A percentile compares a stretch with the other conserved stretches of the same genome.
Evolutionary conservation across 371 early-diverging fungal genomes (phyloP).

Genomic region (Catenaria anguillulae): DNA sequence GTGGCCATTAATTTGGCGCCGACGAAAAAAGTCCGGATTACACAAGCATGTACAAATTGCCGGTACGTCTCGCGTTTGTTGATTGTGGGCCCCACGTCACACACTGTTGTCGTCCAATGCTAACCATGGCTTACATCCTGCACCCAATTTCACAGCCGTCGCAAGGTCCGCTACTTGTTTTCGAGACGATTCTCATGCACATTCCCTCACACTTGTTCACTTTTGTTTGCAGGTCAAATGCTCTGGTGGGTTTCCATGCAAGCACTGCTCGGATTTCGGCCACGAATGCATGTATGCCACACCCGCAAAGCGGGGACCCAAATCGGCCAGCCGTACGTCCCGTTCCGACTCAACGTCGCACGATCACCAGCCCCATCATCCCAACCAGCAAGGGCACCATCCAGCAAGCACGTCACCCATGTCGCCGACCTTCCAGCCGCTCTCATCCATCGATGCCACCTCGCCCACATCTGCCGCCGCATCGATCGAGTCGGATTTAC

Average conservation of each 20-base stretch:
- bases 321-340: background rate
- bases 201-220: background rate
- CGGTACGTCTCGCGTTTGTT: background rate
- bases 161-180: background rate
- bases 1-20: background rate
- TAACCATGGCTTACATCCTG: too few relatives aligned
- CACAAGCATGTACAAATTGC: background rate
- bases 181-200: too few relatives aligned
- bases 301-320: background rate
- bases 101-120: too few relatives aligned
- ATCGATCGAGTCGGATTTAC: background rate
- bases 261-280: background rate
- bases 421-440: background rate
- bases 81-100: too few relatives aligned
- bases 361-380: background rate
- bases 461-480: background rate
- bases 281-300: background rate
- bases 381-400: background rate
- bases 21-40: background rate
- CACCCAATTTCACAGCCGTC: background rate
- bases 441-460: background rate
- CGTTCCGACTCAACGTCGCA: too few relatives aligned
- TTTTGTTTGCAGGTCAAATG: background rate
- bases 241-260: background rate
- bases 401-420: background rate